phyloP scores from a whole-genome alignment of 2,329 filamentous ascomycete species.

The Grosmannia penicillata region DNA sequence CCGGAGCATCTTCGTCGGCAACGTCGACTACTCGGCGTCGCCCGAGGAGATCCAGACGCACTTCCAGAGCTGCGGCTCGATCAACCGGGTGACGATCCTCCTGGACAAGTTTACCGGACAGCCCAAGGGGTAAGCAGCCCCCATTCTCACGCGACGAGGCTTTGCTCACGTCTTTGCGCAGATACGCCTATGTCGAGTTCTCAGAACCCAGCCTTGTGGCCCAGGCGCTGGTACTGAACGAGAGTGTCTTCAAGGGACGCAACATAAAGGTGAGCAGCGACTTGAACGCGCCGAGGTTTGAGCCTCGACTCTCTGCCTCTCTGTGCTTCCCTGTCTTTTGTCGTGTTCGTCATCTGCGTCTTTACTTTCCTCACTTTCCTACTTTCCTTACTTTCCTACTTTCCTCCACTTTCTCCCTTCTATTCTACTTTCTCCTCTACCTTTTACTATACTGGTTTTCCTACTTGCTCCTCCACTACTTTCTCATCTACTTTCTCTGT shows the following conservation, averaged over 20 bases:
- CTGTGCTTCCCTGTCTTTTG: background rate
- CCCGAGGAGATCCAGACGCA: conserved; percentile 97
- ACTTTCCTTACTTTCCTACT: too few species aligned
- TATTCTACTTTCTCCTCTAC: background rate
- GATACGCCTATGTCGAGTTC: conserved; percentile 98
- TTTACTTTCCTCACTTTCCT: too few species aligned
- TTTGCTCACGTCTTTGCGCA: conserved; percentile 20
- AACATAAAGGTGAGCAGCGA: conserved; percentile 70
- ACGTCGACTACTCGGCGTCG: conserved; percentile 93
- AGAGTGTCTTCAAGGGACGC: conserved; percentile 87
- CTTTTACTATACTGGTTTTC: too few species aligned
- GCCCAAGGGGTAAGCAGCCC: conserved; percentile 81
- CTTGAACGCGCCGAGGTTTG: too few species aligned
- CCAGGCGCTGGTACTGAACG: conserved; percentile 87
- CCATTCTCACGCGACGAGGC: background rate
- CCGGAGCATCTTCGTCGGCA: conserved; percentile 94
- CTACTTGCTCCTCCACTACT: background rate
- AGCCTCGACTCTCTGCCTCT: background rate
- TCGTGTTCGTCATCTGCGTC: too few species aligned
- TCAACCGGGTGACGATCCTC: conserved; percentile 95
- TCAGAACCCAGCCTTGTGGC: conserved; percentile 85
- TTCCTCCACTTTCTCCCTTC: background rate
- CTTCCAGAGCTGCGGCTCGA: conserved; percentile 92
- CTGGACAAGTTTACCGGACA: conserved; percentile 97
- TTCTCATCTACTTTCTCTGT: too few species aligned